These are phyloP conservation scores for Eutrema japonicum DNA, from an alignment of 345 rosid genomes.

Conservation along the genomic window DNA sequence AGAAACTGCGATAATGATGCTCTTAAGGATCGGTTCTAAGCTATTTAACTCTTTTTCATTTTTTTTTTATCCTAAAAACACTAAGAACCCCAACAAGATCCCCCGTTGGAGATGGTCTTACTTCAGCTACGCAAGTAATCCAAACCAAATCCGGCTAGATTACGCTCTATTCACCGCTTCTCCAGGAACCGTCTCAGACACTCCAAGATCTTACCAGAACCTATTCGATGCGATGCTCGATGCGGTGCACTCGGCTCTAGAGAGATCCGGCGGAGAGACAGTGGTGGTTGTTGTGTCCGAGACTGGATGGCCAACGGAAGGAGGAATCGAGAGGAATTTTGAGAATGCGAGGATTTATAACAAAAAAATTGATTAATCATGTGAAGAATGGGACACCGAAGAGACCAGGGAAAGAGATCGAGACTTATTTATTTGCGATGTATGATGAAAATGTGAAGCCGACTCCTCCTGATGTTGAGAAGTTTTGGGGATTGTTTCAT, in stretches of 20 bases:
- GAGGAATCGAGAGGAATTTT: conserved; percentile 25
- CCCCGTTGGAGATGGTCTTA: too few species aligned
- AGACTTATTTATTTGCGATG: conserved; percentile 54
- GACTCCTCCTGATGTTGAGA: conserved; percentile 31
- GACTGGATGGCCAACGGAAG: conserved; percentile 51
- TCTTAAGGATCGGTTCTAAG: too few species aligned
- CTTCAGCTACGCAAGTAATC: conserved; percentile 38
- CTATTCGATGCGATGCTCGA: conserved; percentile 45
- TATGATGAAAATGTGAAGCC: conserved; percentile 43
- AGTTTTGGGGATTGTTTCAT: conserved; percentile 41
- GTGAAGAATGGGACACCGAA: conserved; percentile 49
- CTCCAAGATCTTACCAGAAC: conserved; percentile 39
- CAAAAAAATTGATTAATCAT: conserved; percentile 43
- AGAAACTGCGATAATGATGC: too few species aligned
- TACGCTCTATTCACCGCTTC: conserved; percentile 52
- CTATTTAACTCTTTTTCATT: too few species aligned
- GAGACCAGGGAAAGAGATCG: conserved; percentile 45
- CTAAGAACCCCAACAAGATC: too few species aligned
- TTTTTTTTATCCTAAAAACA: too few species aligned
- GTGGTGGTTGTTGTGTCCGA: conserved; percentile 48
- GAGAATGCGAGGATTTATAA: conserved; percentile 47
- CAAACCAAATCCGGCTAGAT: conserved; percentile 28
- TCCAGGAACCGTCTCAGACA: conserved; percentile 34
- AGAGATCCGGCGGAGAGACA: conserved; percentile 45
- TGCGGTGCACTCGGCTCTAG: conserved; percentile 43